Base-by-base conservation (phyloP, 164 flowering plant species). In the Kingdonia uniflora region DNA sequence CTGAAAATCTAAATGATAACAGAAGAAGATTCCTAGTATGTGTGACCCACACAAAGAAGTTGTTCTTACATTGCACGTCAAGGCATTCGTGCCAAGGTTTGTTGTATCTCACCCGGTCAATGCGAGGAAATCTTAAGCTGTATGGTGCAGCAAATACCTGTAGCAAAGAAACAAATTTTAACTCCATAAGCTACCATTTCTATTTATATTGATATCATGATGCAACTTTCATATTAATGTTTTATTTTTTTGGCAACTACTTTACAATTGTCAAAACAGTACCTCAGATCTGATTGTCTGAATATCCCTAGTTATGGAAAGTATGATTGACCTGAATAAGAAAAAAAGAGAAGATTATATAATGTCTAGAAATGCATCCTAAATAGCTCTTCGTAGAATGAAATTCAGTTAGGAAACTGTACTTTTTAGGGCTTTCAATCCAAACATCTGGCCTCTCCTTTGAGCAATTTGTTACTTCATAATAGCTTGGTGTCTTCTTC, bases 371-470 rank as follows among this genome's bases (percentile, higher is more conserved):
- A 33, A 47, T 33, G 17, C 14, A 49, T 23, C 29, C 5, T 21
- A 47, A 29, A 37, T 21, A 35, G 51, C n/a, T 14, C 37, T 49
- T 22, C 24, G n/a, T 12, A 37, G 7, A 52, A 59, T 22, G 37
- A 63, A 29, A 23, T 15, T 33, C 19, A 29, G 14, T 19, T 39
- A 59, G 15, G 26, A 29, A 35, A 22, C 56, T 33, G 78, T 26
- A 89, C 94, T 84, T 94, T 69, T 94, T 97, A 58, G 99, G 99
- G 74, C 85, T 86, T 6, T 84, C 97, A 68, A 94, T 72, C 99
- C 99, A 88, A 59, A 94, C 97, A 81, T 94, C 99, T 17, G 99
- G 99, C 63, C 99, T 81, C 74, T 89, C 99, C 71, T 86, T 94
- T 19, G 95, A 80, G 63, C 84, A 62, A 66, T 94, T 82, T 55